Percentiles rank a stretch among this genome's conserved stretches.
These are phyloP conservation scores for Hirsutella minnesotensis DNA, from an alignment of 2,329 filamentous ascomycete genomes.

Conservation along the genomic window DNA sequence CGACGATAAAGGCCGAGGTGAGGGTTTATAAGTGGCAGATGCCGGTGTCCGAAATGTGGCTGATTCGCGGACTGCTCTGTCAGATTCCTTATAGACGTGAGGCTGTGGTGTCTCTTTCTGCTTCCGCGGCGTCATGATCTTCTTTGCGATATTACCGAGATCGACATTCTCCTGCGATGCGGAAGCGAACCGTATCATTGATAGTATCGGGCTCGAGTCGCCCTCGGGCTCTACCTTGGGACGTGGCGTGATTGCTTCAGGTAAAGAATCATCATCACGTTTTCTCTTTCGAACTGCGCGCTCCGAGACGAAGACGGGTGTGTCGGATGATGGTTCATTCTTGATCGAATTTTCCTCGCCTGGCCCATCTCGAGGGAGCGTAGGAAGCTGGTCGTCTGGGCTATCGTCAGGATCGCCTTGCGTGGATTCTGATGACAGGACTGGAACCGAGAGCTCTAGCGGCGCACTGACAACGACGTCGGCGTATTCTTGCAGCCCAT, in stretches of 20 bases:
- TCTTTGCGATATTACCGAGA: conserved; percentile 26
- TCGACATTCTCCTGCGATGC: conserved; percentile 47
- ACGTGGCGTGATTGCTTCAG: conserved; percentile 14
- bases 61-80: too few species aligned
- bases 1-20: neutral
- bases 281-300: conserved; percentile 37
- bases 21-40: conserved; percentile 1
- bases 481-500: neutral
- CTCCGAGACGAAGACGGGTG: conserved; percentile 37
- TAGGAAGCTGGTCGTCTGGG: conserved; percentile 12
- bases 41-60: too few species aligned
- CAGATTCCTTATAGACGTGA: too few species aligned
- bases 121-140: conserved; percentile 24
- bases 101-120: conserved; percentile 14
- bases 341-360: conserved; percentile 23
- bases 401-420: conserved; percentile 14
- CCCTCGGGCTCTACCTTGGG: conserved; percentile 29
- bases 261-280: conserved; percentile 11
- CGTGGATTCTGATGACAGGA: conserved; percentile 16
- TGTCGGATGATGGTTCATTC: conserved; percentile 41
- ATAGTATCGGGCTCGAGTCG: conserved; percentile 17
- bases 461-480: neutral
- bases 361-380: conserved; percentile 7
- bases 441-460: conserved; percentile 2
- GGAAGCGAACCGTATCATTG: conserved; percentile 12